phyloP scores from a whole-genome alignment of 805 yeast species.

The Metschnikowia amazonensis region DNA sequence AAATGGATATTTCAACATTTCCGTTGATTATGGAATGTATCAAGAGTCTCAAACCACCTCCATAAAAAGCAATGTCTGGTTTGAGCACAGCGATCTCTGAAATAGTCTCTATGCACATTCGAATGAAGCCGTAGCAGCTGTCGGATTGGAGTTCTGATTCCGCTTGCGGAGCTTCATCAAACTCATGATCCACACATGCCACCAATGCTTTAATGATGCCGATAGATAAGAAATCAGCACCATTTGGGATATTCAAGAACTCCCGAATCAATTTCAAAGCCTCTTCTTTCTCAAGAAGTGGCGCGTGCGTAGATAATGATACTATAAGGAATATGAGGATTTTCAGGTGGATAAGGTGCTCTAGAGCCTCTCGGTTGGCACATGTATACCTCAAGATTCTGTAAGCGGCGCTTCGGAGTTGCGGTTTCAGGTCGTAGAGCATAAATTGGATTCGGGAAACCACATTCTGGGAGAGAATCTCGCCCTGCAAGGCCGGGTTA shows the following conservation, averaged over 20 bases:
- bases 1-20: slow-evolving; percentile 18
- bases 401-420: slow-evolving; percentile 72
- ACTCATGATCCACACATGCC: slow-evolving; percentile 50
- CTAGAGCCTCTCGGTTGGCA: slow-evolving; percentile 50
- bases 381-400: slow-evolving; percentile 66
- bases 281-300: slow-evolving; percentile 64
- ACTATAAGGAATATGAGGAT: slow-evolving; percentile 62
- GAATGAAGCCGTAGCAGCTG: slow-evolving; percentile 8
- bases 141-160: slow-evolving; percentile 3
- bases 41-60: slow-evolving; percentile 52
- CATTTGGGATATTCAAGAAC: slow-evolving; percentile 51
- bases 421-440: slow-evolving; percentile 52
- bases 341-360: slow-evolving; percentile 49
- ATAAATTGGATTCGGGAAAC: slow-evolving; percentile 57
- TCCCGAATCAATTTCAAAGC: slow-evolving; percentile 68
- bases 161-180: slow-evolving; percentile 5
- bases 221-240: slow-evolving; percentile 48
- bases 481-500: slow-evolving; percentile 59
- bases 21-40: slow-evolving; percentile 34
- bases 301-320: slow-evolving; percentile 58
- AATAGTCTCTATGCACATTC: slow-evolving; percentile 41
- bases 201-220: slow-evolving; percentile 69
- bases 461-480: slow-evolving; percentile 56
- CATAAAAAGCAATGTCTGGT: slow-evolving; percentile 43
- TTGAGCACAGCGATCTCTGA: slow-evolving; percentile 36